phyloP scores from a whole-genome alignment of 768 basidiomycete genomes.

The Rhodotorula graminis region DNA sequence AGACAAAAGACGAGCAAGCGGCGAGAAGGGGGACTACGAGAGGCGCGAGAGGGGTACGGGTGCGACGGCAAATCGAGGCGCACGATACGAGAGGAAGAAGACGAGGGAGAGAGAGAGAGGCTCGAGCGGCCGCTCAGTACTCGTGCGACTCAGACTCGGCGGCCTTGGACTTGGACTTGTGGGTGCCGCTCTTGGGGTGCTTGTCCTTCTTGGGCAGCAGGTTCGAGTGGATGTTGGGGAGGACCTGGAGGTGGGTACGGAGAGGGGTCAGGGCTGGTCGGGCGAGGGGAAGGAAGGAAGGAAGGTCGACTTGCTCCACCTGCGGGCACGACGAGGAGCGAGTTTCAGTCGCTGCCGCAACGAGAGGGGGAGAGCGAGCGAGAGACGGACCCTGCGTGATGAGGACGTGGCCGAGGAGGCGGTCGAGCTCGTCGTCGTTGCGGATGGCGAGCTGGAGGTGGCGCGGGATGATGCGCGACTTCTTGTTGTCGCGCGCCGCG shows the following conservation, averaged over 20 bases:
- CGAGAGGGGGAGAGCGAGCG: no score
- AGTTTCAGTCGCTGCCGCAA: background rate
- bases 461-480: constrained; percentile 71
- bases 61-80: background rate
- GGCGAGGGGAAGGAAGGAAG: accelerated
- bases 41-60: background rate
- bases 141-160: background rate
- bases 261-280: no score
- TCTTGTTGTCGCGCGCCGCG: constrained; percentile 67
- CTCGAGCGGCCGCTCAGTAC: background rate
- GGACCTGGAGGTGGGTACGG: background rate
- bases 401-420: constrained; percentile 58
- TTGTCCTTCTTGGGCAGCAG: constrained; percentile 3
- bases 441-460: constrained; percentile 72
- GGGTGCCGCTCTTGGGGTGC: background rate
- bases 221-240: background rate
- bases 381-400: constrained; percentile 73
- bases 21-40: no score
- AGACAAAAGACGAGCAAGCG: background rate
- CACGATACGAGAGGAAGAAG: background rate
- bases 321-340: background rate
- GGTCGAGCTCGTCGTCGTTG: constrained; percentile 93
- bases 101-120: background rate
- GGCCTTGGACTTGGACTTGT: background rate
- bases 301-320: background rate